Base-by-base conservation (phyloP, 768 basidiomycete genomes). In the Amanita fuliginea region DNA sequence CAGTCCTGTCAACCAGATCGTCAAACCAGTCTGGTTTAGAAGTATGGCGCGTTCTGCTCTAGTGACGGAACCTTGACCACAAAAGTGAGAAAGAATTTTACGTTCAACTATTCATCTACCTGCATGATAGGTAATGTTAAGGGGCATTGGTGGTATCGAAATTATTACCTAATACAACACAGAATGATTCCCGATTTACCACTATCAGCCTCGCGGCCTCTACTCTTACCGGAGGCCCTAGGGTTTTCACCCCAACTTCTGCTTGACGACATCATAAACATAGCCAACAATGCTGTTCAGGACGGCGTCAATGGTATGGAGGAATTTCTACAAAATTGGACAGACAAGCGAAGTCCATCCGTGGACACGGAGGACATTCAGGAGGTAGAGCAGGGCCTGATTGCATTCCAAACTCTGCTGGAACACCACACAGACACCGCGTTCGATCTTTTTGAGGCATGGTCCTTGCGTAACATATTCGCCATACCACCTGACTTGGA, bases 1-100 rank as follows among this genome's bases (percentile, higher is more conserved):
- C 14, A 98, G 78, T 5, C 96, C 96, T 6, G 96, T 99, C 52
- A 99, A 67, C 96, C 96, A 99, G 62, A 98, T 78, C 0, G 95
- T 98, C 4, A 84, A 77, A 18, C 95, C 95, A 55, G 76, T 83
- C 63, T 98, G 95, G 16, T 75, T 68, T 14, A 93, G 71, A 11
- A 88, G 64, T 21, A 70, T 58, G 16, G 70, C 65, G 51, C 95
- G 85, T 67, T 95, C 91, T 32, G 69, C 58, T 14, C 70, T 62
- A 34, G 69, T 72, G 35, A 95, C 83, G 42, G 88, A 83, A 43
- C 92, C 87, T 90, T 14, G 46, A 44, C n/a, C 16, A 36, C 26
- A 34, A 13, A 21, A 33, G 18, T 11, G 16, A 19, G 18, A 9
- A 21, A 39, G n/a, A 8, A n/a, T 39, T 4, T n/a, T 13, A 21